Evolutionary conservation across 2,329 filamentous ascomycete species (phyloP).

Genomic region (Tolypocladium capitatum): DNA sequence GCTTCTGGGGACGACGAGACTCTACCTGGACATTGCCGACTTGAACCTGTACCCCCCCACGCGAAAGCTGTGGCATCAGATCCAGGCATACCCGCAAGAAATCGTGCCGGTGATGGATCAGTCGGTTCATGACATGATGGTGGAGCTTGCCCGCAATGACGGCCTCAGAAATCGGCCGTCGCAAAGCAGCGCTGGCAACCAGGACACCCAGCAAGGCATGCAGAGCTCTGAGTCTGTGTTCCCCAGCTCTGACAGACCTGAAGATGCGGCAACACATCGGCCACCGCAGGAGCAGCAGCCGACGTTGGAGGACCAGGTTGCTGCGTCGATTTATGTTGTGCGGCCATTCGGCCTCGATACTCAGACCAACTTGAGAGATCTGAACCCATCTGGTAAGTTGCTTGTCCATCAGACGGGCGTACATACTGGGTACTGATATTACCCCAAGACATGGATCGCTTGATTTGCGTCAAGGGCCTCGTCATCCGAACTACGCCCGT

Average conservation of each 20-base stretch:
- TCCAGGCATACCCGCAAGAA: constrained; percentile 89
- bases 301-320: constrained; percentile 67
- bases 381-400: constrained; percentile 65
- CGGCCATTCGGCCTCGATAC: constrained; percentile 80
- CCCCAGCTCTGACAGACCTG: constrained; percentile 64
- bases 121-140: constrained; percentile 82
- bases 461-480: constrained; percentile 87
- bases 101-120: constrained; percentile 96
- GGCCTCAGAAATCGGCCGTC: constrained; percentile 54
- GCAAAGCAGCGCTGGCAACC: constrained; percentile 40
- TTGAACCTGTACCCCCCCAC: constrained; percentile 88
- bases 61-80: constrained; percentile 86
- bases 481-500: constrained; percentile 93
- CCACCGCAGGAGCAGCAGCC: constrained; percentile 32
- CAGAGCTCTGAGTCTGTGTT: constrained; percentile 64
- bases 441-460: constrained; percentile 72
- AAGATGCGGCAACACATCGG: constrained; percentile 25
- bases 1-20: constrained; percentile 64
- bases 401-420: background rate
- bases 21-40: constrained; percentile 82
- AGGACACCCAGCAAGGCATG: constrained; percentile 28
- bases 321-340: constrained; percentile 69
- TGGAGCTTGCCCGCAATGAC: constrained; percentile 73
- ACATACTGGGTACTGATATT: background rate
- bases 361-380: constrained; percentile 79